phyloP scores from a whole-genome alignment of 2,329 filamentous ascomycete genomes.

The Neofusicoccum parvum region DNA sequence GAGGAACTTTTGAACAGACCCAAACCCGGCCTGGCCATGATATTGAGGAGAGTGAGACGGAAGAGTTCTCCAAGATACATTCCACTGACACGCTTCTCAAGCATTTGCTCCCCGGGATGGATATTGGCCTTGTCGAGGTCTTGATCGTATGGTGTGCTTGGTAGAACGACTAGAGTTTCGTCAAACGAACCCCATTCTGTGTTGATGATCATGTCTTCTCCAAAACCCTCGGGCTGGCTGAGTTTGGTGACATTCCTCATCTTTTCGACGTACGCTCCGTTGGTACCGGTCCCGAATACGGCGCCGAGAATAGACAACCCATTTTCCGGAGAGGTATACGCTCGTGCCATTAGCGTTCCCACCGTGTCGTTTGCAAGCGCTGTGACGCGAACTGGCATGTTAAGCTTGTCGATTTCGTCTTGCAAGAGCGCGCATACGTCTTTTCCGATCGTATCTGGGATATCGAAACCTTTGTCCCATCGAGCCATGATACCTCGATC shows the following conservation, averaged over 20 bases:
- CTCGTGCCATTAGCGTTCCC: slow-evolving; percentile 85
- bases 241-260: slow-evolving; percentile 76
- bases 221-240: neutral
- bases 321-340: slow-evolving; percentile 82
- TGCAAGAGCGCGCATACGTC: slow-evolving; percentile 91
- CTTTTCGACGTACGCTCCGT: slow-evolving; percentile 91
- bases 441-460: slow-evolving; percentile 84
- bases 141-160: slow-evolving; percentile 68
- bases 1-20: slow-evolving; percentile 67
- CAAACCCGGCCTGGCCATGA: slow-evolving; percentile 70
- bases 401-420: slow-evolving; percentile 69
- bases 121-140: slow-evolving; percentile 48
- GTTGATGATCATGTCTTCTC: slow-evolving; percentile 77
- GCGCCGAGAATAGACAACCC: slow-evolving; percentile 69
- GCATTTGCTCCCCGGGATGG: slow-evolving; percentile 66
- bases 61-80: slow-evolving; percentile 98
- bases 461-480: slow-evolving; percentile 98
- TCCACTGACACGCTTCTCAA: slow-evolving; percentile 95
- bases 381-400: slow-evolving; percentile 81
- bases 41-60: slow-evolving; percentile 71
- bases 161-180: slow-evolving; percentile 87
- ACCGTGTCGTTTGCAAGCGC: slow-evolving; percentile 94
- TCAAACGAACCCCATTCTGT: slow-evolving; percentile 98
- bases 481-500: slow-evolving; percentile 90
- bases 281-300: slow-evolving; percentile 93